Conservation (phyloP, 306 rosid genomes). For the Castanea mollissima region DNA sequence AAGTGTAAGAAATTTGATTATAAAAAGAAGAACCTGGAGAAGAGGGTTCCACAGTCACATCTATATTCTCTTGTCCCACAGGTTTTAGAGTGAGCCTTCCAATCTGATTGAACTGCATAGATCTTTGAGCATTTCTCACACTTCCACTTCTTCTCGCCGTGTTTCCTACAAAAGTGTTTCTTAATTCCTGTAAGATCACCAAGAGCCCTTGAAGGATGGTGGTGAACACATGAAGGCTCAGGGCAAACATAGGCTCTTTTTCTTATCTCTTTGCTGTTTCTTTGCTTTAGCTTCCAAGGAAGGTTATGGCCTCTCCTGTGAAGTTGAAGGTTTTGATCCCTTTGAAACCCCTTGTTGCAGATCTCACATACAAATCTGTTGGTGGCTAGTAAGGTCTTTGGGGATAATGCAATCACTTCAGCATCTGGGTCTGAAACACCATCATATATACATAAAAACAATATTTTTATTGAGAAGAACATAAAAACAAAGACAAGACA, state of each 20-base stretch:
- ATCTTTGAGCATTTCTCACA: constrained; percentile 92
- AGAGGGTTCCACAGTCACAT: constrained; percentile 98
- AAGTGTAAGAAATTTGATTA: background rate
- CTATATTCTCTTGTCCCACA: constrained; percentile 96
- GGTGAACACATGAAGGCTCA: constrained; percentile 91
- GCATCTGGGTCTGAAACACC: constrained; percentile 76
- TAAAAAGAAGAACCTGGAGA: constrained; percentile 63
- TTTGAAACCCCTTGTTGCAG: constrained; percentile 90
- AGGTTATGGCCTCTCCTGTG: constrained; percentile 94
- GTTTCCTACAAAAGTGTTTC: constrained; percentile 91
- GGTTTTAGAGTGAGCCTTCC: constrained; percentile 97
- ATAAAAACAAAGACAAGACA: background rate
- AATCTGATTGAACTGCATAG: constrained; percentile 96
- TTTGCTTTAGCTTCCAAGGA: constrained; percentile 94
- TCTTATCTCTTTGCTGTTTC: constrained; percentile 68
- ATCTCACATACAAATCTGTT: constrained; percentile 90
- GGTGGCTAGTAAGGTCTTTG: constrained; percentile 76
- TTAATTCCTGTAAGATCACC: constrained; percentile 97
- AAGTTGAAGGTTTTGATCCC: constrained; percentile 90
- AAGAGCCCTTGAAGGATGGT: constrained; percentile 91
- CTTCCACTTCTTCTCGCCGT: constrained; percentile 99
- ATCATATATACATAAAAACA: background rate
- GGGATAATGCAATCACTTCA: constrained; percentile 86
- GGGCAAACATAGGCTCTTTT: constrained; percentile 97
- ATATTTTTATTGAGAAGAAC: too few species aligned